Evolutionary conservation across 83 land plant genomes (phyloP), one percentile per base, ranked within the genome.

Genomic region (Picea engelmannii): DNA sequence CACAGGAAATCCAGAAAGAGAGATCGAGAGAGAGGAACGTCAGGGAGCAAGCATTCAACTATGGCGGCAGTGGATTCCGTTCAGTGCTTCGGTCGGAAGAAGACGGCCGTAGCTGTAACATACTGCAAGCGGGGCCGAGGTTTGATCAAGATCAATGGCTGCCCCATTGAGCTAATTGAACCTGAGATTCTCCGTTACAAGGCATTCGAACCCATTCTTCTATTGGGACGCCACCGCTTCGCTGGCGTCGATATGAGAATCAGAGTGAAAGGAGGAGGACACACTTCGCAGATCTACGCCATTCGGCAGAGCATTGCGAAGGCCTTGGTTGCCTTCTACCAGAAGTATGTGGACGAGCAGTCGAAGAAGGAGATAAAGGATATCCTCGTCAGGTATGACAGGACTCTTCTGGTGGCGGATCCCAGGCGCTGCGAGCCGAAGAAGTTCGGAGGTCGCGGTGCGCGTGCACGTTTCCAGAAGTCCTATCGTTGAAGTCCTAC

Each of bases 301-400:
- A 90, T 90, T 68, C 81, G 88, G 60, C 88, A 90, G 82, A 88
- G 91, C 83, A 85, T 88, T 25, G 91, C 91, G 76, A 90, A 90
- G 82, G 91, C 91, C 6, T 79, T 90, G 6, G 90, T 89, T 1
- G 89, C 90, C 4, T 89, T 35, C 80, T 81, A 78, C 80, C 86
- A 83, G 80, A 81, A 89, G 86, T 86, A 81, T 58, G 89, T 89
- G 35, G 92, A 89, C 59, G 89, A 91, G 87, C 93, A 91, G 85
- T 76, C 88, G n/a, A 91, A 91, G 91, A 86, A 91, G 89, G 91
- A 91, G 88, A 88, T 91, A 82, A 86, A 85, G 82, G 93, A 87
- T 61, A 85, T 91, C 31, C 78, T 91, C 17, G 66, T 81, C 80
- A 71, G 88, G 70, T 85, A 85, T 31, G 92, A 90, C 78, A 62